A percentile compares a stretch with the other conserved stretches of the same genome.
Evolutionary conservation across 176 grass and related monocot species (phyloP).

Genomic region (Oryza coarctata): DNA sequence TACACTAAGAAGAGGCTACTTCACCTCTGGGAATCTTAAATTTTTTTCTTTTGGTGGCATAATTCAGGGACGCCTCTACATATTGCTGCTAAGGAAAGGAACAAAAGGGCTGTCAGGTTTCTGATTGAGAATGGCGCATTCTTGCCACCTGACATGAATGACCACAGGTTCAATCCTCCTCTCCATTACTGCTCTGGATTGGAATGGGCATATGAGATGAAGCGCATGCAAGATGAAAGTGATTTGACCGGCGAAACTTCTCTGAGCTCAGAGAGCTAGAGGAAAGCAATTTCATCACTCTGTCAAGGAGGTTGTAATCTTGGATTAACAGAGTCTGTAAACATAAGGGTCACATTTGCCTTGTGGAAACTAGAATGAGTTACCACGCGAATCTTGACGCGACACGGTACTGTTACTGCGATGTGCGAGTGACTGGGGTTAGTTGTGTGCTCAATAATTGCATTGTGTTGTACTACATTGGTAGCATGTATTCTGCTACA

Average conservation of each 20-base stretch:
- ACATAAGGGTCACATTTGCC: not conserved
- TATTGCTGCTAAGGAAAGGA: conserved; percentile 92
- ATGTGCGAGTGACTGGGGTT: not conserved
- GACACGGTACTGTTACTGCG: not conserved
- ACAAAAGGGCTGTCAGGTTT: conserved; percentile 81
- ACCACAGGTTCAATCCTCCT: conserved; percentile 93
- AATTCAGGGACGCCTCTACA: conserved; percentile 89
- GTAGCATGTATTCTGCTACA: not conserved
- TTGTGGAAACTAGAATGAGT: not conserved
- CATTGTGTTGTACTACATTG: not conserved
- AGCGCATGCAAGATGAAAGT: conserved; percentile 56
- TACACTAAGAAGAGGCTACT: not conserved
- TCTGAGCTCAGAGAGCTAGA: conserved; percentile 53
- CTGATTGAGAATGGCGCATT: conserved; percentile 92
- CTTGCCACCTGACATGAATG: conserved; percentile 87
- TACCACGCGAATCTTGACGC: not conserved
- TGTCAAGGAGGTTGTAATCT: not conserved
- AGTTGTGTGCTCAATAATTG: no score
- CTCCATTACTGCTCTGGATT: conserved; percentile 95
- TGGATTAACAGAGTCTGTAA: not conserved
- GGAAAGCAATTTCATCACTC: not conserved
- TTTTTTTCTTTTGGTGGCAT: not conserved
- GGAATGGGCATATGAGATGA: conserved; percentile 97
- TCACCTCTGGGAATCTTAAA: not conserved
- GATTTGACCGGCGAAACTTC: conserved; percentile 37